phyloP scores from a whole-genome alignment of 2,329 filamentous ascomycete genomes.

The Epichloe gansuensis region DNA sequence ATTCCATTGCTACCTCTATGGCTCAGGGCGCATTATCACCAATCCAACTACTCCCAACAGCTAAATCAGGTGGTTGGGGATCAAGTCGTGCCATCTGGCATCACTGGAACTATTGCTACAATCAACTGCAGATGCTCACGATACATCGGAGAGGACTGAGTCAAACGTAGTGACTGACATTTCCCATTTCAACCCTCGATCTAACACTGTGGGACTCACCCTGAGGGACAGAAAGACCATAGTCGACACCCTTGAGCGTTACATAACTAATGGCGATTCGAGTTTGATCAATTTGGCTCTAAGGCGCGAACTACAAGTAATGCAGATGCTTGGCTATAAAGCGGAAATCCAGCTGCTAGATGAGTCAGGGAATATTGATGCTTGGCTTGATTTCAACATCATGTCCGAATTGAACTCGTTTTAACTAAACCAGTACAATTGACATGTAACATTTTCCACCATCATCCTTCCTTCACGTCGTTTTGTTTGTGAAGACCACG shows the following conservation, averaged over 20 bases:
- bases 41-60: conserved; percentile 40
- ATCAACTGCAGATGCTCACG: neutral
- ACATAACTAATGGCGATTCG: conserved; percentile 11
- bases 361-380: conserved; percentile 33
- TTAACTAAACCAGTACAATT: neutral
- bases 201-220: conserved; percentile 30
- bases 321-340: conserved; percentile 63
- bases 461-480: no score
- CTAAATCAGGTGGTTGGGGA: conserved; percentile 51
- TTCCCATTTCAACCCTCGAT: conserved; percentile 15
- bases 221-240: conserved; percentile 46
- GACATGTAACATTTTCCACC: no score
- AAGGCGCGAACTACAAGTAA: conserved; percentile 49
- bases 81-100: conserved; percentile 31
- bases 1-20: conserved; percentile 58
- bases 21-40: conserved; percentile 49
- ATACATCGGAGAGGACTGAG: neutral
- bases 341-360: conserved; percentile 66
- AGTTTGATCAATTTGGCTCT: conserved; percentile 14
- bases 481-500: no score
- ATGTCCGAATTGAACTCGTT: neutral
- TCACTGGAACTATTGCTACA: conserved; percentile 2
- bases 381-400: conserved; percentile 37
- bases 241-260: conserved; percentile 34
- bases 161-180: conserved; percentile 2